Percentiles rank a stretch among this genome's conserved stretches.
Conservation (phyloP, 305 asterid genomes). For the Solanum aculeatissimum region DNA sequence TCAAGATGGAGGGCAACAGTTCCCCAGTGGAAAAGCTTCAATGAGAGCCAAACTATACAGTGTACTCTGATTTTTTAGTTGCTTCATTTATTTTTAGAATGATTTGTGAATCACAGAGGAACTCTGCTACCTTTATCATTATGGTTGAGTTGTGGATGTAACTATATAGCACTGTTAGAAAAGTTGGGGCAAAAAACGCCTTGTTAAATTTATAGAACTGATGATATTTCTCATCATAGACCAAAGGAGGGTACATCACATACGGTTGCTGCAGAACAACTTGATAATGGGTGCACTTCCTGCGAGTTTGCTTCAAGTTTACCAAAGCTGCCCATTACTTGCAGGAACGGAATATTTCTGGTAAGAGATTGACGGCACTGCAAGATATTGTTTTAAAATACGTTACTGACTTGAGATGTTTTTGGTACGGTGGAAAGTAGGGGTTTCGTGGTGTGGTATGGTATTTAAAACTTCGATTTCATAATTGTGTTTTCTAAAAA, state of each 20-base stretch:
- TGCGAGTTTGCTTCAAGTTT: background rate
- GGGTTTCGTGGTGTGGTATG: background rate
- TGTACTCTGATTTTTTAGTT: background rate
- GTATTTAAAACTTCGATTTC: background rate
- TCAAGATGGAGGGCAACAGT: constrained; percentile 30
- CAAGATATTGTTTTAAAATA: background rate
- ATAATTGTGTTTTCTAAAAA: background rate
- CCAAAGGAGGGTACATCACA: background rate
- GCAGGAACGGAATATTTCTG: background rate
- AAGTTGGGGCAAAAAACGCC: background rate
- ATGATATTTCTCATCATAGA: background rate
- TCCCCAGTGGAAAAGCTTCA: constrained; percentile 3
- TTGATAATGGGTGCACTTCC: background rate
- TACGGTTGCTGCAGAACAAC: background rate
- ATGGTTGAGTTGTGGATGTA: background rate
- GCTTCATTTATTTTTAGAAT: background rate
- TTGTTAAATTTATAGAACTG: background rate
- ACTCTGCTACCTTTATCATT: background rate
- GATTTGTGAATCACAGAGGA: background rate
- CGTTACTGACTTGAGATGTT: background rate
- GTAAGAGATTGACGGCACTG: background rate
- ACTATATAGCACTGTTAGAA: background rate
- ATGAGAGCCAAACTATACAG: background rate
- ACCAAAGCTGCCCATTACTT: background rate
- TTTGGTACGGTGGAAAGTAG: background rate